Conservation (phyloP, 805 yeast genomes). For the Ogataea paradorogensis region DNA sequence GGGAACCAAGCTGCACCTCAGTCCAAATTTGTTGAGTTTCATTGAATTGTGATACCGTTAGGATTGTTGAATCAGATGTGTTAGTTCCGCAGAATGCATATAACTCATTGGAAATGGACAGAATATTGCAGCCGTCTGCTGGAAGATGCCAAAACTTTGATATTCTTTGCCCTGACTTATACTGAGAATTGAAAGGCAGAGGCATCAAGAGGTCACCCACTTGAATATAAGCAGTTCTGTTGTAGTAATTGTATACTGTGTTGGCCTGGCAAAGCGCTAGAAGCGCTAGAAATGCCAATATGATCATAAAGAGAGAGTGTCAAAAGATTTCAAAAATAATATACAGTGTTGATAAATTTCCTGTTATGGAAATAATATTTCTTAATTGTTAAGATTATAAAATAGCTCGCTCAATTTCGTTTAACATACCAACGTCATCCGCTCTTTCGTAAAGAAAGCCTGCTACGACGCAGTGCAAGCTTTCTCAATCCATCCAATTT, state of each 20-base stretch:
- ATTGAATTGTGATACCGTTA: slow-evolving; percentile 16
- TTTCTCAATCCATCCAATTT: not conserved
- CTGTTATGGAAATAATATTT: not conserved
- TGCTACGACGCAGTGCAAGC: not conserved
- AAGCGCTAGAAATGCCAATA: slow-evolving; percentile 4
- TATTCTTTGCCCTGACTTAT: slow-evolving; percentile 21
- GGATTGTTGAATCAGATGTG: not conserved
- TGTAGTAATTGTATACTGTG: slow-evolving; percentile 32
- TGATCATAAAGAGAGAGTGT: slow-evolving; percentile 2
- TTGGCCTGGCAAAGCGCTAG: slow-evolving; percentile 12
- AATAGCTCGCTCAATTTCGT: not conserved
- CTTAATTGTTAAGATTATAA: not conserved
- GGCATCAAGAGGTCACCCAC: slow-evolving; percentile 23
- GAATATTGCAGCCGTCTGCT: slow-evolving; percentile 19
- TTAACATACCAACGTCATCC: not conserved
- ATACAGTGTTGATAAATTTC: slow-evolving; percentile 4
- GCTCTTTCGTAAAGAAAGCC: not conserved
- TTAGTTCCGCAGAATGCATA: slow-evolving; percentile 26
- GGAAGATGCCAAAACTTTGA: slow-evolving; percentile 22
- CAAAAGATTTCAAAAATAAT: not conserved
- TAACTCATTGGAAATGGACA: slow-evolving; percentile 17
- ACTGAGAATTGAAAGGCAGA: slow-evolving; percentile 27
- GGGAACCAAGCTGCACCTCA: slow-evolving; percentile 13
- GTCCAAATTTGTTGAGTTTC: slow-evolving; percentile 24
- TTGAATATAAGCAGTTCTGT: slow-evolving; percentile 30